Base-by-base conservation (phyloP, 306 rosid genomes). In the Citrullus colocynthis region DNA sequence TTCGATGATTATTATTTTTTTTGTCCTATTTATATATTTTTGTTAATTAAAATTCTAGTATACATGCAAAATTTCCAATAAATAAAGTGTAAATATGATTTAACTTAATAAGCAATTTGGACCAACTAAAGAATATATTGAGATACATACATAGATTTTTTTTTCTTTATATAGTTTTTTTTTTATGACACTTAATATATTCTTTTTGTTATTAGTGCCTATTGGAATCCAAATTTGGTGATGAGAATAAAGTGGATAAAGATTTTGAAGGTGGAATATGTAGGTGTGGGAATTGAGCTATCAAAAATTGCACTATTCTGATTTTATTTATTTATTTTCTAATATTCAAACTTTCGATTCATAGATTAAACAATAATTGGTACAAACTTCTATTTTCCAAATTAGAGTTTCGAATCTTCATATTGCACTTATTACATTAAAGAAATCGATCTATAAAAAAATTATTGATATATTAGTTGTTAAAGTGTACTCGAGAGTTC, bases 171-270 rank as follows among this genome's bases (percentile, higher is more conserved):
- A 36, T 64, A 17, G 16, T 66, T 39, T 0, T 0, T 39, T 37
- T n/a, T 66, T 39, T 17, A 32, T 17, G 28, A 2, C 12, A 62
- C 34, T 5, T 32, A 36, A 17, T 37, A 36, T 64, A 37, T 63
- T 7, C 16, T 41, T 37, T 66, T 66, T 70, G 11, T 70, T 20
- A 42, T 70, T 21, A 41, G 57, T 20, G 75, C 13, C 73, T 12
- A 24, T 71, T 71, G 56, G 76, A 71, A 48, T 71, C n/a, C 18
- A 71, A 71, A 28, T 71, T 71, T 71, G 58, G 76, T 71, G 59
- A 49, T 28, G 60, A 32, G 76, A 72, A 72, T 72, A 72, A 72
- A 72, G 76, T 49, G 58, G n/a, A 30, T 8, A 24, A 3, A 42
- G 4, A 10, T n/a, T 41, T 67, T 39, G 3, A 65, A 15, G 20